phyloP scores from a whole-genome alignment of 257 asterid species.

The Capsicum chinense region DNA sequence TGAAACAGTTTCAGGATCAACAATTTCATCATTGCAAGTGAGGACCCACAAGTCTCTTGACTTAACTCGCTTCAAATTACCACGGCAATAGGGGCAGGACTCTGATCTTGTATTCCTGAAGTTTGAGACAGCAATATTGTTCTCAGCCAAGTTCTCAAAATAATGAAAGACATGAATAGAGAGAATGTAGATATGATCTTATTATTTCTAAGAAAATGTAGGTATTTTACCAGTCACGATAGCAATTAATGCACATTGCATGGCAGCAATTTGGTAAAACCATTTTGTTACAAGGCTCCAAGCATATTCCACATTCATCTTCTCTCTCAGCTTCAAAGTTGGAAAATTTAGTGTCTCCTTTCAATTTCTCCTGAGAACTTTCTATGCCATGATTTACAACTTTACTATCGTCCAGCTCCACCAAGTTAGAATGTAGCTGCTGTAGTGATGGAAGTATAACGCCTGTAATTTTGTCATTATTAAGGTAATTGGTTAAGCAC shows the following conservation, averaged over 20 bases:
- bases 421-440: constrained; percentile 68
- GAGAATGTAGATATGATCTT: not conserved
- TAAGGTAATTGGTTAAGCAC: constrained; percentile 11
- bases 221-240: constrained; percentile 77
- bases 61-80: constrained; percentile 68
- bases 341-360: constrained; percentile 35
- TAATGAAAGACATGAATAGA: not conserved
- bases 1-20: constrained; percentile 59
- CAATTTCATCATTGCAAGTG: constrained; percentile 71
- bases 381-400: constrained; percentile 39
- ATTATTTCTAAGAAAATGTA: not conserved
- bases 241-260: constrained; percentile 93
- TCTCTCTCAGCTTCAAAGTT: constrained; percentile 59
- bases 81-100: constrained; percentile 93
- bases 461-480: constrained; percentile 50
- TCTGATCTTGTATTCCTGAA: constrained; percentile 80
- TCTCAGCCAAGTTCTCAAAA: constrained; percentile 12
- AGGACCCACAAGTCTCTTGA: constrained; percentile 89
- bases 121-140: constrained; percentile 3
- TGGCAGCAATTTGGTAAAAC: constrained; percentile 91
- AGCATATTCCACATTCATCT: constrained; percentile 79
- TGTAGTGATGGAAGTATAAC: constrained; percentile 82
- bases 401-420: constrained; percentile 39
- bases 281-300: constrained; percentile 88
- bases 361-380: constrained; percentile 48